Evolutionary conservation across 2,329 filamentous ascomycete genomes (phyloP).

Genomic region (Rhynchosporium secalis): DNA sequence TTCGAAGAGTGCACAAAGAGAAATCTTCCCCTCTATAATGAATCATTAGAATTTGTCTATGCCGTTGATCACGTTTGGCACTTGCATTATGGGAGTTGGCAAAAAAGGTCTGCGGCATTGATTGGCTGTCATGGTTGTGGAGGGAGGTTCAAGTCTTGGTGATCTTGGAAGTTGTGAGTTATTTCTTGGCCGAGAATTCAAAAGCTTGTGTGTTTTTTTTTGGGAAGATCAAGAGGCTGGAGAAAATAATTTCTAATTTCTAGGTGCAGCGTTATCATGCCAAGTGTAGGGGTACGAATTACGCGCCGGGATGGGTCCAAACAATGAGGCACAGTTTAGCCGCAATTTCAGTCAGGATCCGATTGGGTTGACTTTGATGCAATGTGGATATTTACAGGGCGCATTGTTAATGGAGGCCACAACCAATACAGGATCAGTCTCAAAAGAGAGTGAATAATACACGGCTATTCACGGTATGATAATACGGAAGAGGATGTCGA

Average conservation of each 20-base stretch:
- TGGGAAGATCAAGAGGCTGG: neutral
- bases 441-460: too few relatives aligned
- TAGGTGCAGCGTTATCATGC: neutral
- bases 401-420: too few relatives aligned
- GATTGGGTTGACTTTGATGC: too few relatives aligned
- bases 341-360: too few relatives aligned
- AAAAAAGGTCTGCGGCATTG: conserved; percentile 16
- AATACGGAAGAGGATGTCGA: too few relatives aligned
- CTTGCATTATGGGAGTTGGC: conserved; percentile 12
- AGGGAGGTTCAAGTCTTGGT: neutral
- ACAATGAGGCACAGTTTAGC: neutral
- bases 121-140: conserved; percentile 17
- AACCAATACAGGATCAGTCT: too few relatives aligned
- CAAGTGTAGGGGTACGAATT: neutral
- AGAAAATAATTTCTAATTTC: neutral
- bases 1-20: neutral
- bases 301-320: neutral
- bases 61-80: conserved; percentile 3
- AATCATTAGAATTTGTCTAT: conserved; percentile 9
- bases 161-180: neutral
- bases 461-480: too few relatives aligned
- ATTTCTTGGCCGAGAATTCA: neutral
- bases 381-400: too few relatives aligned
- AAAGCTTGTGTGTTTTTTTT: neutral
- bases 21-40: neutral